Conservation (phyloP, 2,329 filamentous ascomycete genomes). For the Hypoxylon sp. region DNA sequence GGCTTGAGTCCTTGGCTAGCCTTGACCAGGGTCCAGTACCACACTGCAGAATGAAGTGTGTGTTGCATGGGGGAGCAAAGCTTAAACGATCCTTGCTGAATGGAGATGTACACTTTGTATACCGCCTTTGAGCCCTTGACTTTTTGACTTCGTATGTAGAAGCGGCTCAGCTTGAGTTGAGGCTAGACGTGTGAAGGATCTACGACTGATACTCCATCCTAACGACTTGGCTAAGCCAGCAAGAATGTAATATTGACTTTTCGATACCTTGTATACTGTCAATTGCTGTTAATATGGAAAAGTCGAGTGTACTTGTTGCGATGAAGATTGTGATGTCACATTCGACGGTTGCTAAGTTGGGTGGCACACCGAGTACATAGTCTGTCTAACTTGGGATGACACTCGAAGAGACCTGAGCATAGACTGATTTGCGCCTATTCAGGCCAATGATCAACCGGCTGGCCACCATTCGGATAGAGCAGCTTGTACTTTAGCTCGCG, state of each 20-base stretch:
- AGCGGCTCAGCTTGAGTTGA: conserved; percentile 17
- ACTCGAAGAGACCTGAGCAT: conserved; percentile 28
- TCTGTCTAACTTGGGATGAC: conserved; percentile 34
- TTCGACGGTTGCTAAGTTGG: conserved; percentile 12
- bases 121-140: conserved; percentile 9
- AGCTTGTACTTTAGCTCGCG: conserved; percentile 28
- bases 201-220: conserved; percentile 21
- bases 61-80: conserved; percentile 33
- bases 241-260: conserved; percentile 7
- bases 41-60: conserved; percentile 10
- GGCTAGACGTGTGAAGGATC: conserved; percentile 26
- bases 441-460: conserved; percentile 32
- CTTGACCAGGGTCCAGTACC: conserved; percentile 19
- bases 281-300: neutral
- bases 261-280: neutral
- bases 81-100: conserved; percentile 39
- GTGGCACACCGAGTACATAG: conserved; percentile 1
- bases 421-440: conserved; percentile 30
- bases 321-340: conserved; percentile 31
- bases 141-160: conserved; percentile 12
- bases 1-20: conserved; percentile 42
- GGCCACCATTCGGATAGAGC: conserved; percentile 17
- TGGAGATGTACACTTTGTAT: conserved; percentile 12
- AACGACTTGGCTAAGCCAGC: conserved; percentile 9
- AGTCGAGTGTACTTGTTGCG: conserved; percentile 1